Conservation (phyloP, 2,329 filamentous ascomycete species). For the Hypoxylon rubiginosum region DNA sequence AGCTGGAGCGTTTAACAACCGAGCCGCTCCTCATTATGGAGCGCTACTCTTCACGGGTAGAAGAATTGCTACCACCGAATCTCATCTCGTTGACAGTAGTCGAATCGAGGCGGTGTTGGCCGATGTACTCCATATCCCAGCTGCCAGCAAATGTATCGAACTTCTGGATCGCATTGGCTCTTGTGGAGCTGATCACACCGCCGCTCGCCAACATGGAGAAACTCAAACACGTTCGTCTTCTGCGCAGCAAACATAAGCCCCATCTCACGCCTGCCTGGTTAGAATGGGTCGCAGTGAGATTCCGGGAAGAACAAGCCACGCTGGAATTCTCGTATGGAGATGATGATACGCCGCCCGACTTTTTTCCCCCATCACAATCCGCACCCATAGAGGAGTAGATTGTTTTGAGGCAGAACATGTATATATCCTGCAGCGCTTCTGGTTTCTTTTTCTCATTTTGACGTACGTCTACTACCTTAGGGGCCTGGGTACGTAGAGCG, state of each 20-base stretch:
- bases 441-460: not conserved
- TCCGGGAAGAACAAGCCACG: not conserved
- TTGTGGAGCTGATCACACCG: not conserved
- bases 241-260: not conserved
- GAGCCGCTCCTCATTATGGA: constrained; percentile 19
- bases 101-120: constrained; percentile 1
- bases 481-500: not conserved
- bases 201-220: not conserved
- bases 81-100: constrained; percentile 12
- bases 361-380: not conserved
- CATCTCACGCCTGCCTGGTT: not conserved
- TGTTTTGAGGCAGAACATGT: not conserved
- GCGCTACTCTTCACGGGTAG: not conserved
- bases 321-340: not conserved
- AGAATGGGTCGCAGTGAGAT: not conserved
- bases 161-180: not conserved
- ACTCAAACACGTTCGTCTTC: not conserved
- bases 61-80: constrained; percentile 7
- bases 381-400: not conserved
- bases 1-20: constrained; percentile 18
- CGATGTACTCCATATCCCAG: too few species aligned
- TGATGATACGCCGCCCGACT: not conserved
- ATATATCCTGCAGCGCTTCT: not conserved
- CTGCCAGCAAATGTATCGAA: too few species aligned
- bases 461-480: not conserved